These are phyloP conservation scores for Zymoseptoria tritici DNA, from an alignment of 2,329 filamentous ascomycete species.

Conservation along the genomic window DNA sequence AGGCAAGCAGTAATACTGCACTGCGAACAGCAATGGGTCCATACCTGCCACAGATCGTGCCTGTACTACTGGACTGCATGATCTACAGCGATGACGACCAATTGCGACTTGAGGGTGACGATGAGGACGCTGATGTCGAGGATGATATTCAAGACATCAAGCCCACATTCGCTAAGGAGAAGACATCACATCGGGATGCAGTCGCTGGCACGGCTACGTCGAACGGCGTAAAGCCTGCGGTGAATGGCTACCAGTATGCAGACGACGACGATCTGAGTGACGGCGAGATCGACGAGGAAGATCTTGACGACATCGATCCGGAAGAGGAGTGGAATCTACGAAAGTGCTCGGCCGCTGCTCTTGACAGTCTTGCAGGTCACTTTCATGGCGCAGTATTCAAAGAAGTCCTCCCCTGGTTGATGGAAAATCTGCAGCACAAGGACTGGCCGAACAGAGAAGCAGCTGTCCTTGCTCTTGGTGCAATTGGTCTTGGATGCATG, in stretches of 20 bases:
- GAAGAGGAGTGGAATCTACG: constrained; percentile 92
- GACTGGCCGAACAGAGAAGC: constrained; percentile 93
- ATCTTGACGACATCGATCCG: constrained; percentile 61
- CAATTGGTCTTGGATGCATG: constrained; percentile 92
- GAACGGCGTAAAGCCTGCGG: constrained; percentile 43
- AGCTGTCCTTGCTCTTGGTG: constrained; percentile 86
- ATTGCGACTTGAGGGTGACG: constrained; percentile 68
- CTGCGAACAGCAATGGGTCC: constrained; percentile 70
- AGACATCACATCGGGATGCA: constrained; percentile 43
- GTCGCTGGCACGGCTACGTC: constrained; percentile 49
- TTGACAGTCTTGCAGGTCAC: constrained; percentile 88
- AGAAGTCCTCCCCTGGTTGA: constrained; percentile 85
- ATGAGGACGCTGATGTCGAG: constrained; percentile 80
- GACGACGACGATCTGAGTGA: constrained; percentile 75
- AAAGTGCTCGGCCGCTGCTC: constrained; percentile 91
- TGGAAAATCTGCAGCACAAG: constrained; percentile 75
- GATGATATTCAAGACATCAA: constrained; percentile 87
- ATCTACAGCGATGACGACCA: constrained; percentile 94
- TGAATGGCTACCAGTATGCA: constrained; percentile 29
- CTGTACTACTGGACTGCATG: constrained; percentile 88
- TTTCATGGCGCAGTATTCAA: constrained; percentile 85
- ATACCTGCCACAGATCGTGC: constrained; percentile 76
- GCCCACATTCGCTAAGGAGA: constrained; percentile 72
- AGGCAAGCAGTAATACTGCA: constrained; percentile 77
- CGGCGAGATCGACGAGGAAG: constrained; percentile 77